Base-by-base conservation (phyloP, 1,284 basidiomycete species). In the Puccinia coronata region DNA sequence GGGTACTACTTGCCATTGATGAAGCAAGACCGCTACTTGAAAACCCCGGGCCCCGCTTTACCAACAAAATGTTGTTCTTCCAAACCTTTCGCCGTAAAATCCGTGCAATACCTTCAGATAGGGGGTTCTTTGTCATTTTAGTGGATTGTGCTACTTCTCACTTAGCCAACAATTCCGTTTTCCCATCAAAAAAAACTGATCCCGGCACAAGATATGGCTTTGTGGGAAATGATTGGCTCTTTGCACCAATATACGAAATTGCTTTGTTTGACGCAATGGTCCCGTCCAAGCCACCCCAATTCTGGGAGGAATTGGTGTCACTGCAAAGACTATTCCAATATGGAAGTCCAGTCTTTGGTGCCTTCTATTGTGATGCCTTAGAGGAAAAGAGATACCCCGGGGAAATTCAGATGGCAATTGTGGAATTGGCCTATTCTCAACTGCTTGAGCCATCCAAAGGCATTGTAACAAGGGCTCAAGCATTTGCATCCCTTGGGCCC, bases 261-360 rank as follows among this genome's bases (percentile, higher is more conserved):
- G 5, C 39, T 67, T 67, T 23, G 41, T 67, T 67, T 67, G 63
- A 67, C 25, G 63, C 63, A 9, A 67, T 67, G 63, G 63, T 67
- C 63, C 39, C 63, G 20, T n/a, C 18, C 11, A 25, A 67, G 18
- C 63, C n/a, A 67, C 63, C 63, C 36, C 34, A 16, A 43, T 41
- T 39, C 3, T 67, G 34, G 36, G 20, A 23, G 36, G 63, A 67
- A 41, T 43, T 67, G 63, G n/a, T 67, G 14, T 67, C 63, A 8
- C 39, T 20, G 63, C 23, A n/a, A 43, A 34, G 63, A 14, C 63
- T 67, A 43, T 67, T 67, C 63, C 41, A 67, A 20, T 67, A 67
- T 23, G 63, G 63, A 67, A 43, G 39, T n/a, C 63, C 63, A 9
- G 18, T 59, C 57, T 59, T 59, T 59, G 25, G 25, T 5, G 11